These are phyloP conservation scores for Aspergillus transmontanensis DNA, from an alignment of 2,329 filamentous ascomycete species.

Conservation along the genomic window DNA sequence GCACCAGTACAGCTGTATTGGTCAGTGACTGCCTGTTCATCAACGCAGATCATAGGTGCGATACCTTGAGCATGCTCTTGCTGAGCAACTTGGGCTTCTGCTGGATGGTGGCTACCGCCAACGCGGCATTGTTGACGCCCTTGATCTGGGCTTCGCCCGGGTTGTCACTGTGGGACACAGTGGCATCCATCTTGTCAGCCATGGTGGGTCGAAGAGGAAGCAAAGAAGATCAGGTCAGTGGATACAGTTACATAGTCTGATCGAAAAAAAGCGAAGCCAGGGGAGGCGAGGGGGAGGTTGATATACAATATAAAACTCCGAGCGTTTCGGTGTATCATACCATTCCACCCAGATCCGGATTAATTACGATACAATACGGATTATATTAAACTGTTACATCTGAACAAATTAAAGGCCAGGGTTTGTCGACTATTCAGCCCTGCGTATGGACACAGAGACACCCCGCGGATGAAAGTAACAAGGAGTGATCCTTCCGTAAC, in stretches of 20 bases:
- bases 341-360: not conserved
- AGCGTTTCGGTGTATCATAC: not conserved
- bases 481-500: not conserved
- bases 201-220: not conserved
- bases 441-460: not conserved
- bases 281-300: not conserved
- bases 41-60: too few relatives aligned
- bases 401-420: not conserved
- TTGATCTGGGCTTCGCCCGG: slow-evolving; percentile 18
- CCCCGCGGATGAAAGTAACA: not conserved
- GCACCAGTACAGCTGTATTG: slow-evolving; percentile 43
- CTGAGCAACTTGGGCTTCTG: slow-evolving; percentile 40
- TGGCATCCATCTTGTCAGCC: not conserved
- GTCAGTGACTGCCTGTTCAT: not conserved
- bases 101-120: slow-evolving; percentile 34
- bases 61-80: slow-evolving; percentile 48
- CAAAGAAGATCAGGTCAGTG: not conserved
- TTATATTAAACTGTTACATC: not conserved
- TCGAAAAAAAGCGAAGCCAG: not conserved
- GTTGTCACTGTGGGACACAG: slow-evolving; percentile 5
- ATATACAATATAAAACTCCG: slow-evolving; percentile 1
- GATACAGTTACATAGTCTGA: not conserved
- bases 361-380: not conserved
- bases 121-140: slow-evolving; percentile 30
- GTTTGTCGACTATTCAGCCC: not conserved